phyloP scores from a whole-genome alignment of 495 filamentous ascomycete genomes.

The Aspergillus sparsus region DNA sequence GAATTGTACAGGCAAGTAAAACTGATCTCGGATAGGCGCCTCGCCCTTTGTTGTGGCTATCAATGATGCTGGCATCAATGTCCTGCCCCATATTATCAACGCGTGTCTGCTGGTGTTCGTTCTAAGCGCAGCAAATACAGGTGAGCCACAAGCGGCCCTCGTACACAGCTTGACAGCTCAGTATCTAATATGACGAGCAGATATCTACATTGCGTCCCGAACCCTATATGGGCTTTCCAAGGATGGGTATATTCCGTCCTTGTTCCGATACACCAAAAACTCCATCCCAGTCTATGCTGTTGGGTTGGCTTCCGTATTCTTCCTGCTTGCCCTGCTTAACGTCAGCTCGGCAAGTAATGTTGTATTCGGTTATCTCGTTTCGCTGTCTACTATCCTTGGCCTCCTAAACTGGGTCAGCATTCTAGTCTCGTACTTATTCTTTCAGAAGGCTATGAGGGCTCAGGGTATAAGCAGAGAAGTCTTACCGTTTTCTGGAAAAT shows the following conservation, averaged over 20 bases:
- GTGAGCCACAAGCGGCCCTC: not conserved
- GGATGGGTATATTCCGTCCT: conserved; percentile 4
- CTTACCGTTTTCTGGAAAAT: not conserved
- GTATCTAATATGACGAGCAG: not conserved
- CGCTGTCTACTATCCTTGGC: conserved; percentile 8
- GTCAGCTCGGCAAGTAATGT: not conserved
- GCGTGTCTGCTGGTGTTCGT: conserved; percentile 12
- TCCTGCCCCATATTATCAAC: conserved; percentile 15
- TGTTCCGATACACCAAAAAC: not conserved
- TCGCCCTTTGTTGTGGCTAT: conserved; percentile 19
- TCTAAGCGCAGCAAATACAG: conserved; percentile 10
- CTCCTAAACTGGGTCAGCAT: conserved; percentile 16
- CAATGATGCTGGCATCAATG: not conserved
- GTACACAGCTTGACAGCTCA: not conserved
- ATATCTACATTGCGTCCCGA: conserved; percentile 16
- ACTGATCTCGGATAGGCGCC: conserved; percentile 1
- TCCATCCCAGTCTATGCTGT: conserved; percentile 4
- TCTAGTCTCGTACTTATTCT: conserved; percentile 13
- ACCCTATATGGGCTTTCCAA: conserved; percentile 8
- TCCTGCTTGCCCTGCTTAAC: conserved; percentile 6
- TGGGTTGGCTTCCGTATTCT: not conserved
- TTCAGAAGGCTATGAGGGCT: not conserved
- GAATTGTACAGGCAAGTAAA: not conserved
- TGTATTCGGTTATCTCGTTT: conserved; percentile 11
- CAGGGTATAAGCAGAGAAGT: conserved; percentile 2